Evolutionary conservation across 495 filamentous ascomycete genomes (phyloP).

Genomic region (Neohortaea acidophila): DNA sequence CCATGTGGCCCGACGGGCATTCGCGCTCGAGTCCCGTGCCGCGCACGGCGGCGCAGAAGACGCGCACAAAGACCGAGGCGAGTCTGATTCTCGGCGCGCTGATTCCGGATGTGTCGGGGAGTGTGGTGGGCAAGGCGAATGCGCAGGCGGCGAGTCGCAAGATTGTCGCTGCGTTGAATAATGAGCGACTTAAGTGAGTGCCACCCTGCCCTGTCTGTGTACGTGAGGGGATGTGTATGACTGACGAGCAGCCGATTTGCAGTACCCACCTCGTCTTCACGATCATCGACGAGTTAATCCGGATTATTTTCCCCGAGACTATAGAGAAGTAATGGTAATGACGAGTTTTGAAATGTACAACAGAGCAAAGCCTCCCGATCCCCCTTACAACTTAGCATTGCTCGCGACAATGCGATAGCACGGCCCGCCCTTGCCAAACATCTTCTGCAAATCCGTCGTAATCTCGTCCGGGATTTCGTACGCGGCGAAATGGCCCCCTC

Average conservation of each 20-base stretch:
- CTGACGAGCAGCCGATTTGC: conserved; percentile 1
- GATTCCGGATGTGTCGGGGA: conserved; percentile 34
- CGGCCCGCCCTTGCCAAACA: conserved; percentile 19
- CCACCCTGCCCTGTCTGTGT: too few relatives aligned
- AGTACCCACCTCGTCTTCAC: conserved; percentile 29
- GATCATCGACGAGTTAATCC: conserved; percentile 26
- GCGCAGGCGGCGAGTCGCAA: conserved; percentile 25
- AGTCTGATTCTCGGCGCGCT: conserved; percentile 29
- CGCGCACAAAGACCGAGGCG: conserved; percentile 35
- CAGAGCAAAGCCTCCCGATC: neutral
- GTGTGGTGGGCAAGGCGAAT: conserved; percentile 30
- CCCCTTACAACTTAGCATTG: conserved; percentile 5
- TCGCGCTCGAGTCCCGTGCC: conserved; percentile 25
- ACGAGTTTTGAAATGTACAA: neutral
- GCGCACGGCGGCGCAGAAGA: conserved; percentile 33
- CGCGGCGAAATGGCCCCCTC: conserved; percentile 30
- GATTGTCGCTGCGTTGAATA: conserved; percentile 27
- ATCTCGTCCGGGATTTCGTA: conserved; percentile 27
- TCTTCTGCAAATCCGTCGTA: conserved; percentile 23
- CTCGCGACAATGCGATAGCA: conserved; percentile 8
- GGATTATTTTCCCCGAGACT: conserved; percentile 23
- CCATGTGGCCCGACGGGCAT: conserved; percentile 66
- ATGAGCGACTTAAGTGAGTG: conserved; percentile 29
- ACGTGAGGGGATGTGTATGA: neutral
- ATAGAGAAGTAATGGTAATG: conserved; percentile 5